These are phyloP conservation scores for Dactylis glomerata DNA, from an alignment of 176 grass and related monocot species.

Conservation along the genomic window DNA sequence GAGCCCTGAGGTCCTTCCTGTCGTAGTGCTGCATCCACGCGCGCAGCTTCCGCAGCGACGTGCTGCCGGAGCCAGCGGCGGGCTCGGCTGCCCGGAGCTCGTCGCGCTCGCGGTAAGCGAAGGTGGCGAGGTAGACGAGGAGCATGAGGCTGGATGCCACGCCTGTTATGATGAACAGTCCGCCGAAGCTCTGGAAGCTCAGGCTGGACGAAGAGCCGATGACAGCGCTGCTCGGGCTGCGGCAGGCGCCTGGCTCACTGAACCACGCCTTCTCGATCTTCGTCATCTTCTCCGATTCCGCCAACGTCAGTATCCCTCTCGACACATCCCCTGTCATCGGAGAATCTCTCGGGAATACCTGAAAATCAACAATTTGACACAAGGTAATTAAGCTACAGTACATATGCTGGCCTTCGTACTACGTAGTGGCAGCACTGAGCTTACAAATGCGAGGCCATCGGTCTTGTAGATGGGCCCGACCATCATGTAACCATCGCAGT, in stretches of 20 bases:
- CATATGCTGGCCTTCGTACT: background rate
- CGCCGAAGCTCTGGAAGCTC: slow-evolving; percentile 59
- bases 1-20: slow-evolving; percentile 25
- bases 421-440: background rate
- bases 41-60: slow-evolving; percentile 31
- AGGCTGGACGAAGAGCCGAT: slow-evolving; percentile 43
- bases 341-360: too few relatives aligned
- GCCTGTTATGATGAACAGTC: slow-evolving; percentile 78
- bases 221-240: background rate
- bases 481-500: slow-evolving; percentile 54
- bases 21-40: slow-evolving; percentile 49
- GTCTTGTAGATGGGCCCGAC: slow-evolving; percentile 56
- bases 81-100: slow-evolving; percentile 16
- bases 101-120: slow-evolving; percentile 57
- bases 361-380: too few relatives aligned
- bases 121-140: slow-evolving; percentile 44
- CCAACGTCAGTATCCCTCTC: slow-evolving; percentile 39
- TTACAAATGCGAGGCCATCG: slow-evolving; percentile 66
- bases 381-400: too few relatives aligned
- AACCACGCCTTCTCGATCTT: slow-evolving; percentile 63
- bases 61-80: background rate
- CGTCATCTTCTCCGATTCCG: slow-evolving; percentile 54
- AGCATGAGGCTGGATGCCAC: slow-evolving; percentile 49
- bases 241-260: slow-evolving; percentile 29
- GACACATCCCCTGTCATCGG: too few relatives aligned